Base-by-base conservation (phyloP, 331 rosid genomes). In the Malus hybrid region DNA sequence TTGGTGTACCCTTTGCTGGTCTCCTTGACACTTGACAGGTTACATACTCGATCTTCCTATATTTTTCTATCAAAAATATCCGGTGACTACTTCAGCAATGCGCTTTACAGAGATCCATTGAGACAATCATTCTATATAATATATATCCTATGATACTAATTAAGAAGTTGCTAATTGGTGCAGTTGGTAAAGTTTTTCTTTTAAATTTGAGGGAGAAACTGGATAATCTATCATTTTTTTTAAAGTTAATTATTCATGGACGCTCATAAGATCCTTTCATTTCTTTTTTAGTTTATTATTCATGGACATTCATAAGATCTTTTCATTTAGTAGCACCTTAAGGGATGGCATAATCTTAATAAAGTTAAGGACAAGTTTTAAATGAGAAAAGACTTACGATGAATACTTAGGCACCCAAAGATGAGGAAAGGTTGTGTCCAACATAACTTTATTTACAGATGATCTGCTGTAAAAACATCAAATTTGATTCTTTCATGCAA, bases 1-100 rank as follows among this genome's bases (percentile, higher is more conserved):
- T 55, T 5, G 29, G 24, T 12, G 16, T 22, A 3, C 10, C 24
- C 20, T 29, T 42, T 42, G 48, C 52, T 19, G 65, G 65, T 55
- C 65, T 52, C 75, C 75, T 22, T 71, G 34, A 73, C 56, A 73
- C 65, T 22, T 33, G 55, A 73, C 56, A 73, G 19, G 39, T 72
- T 59, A 59, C 56, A 72, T 55, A 31, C 66, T 20, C 75, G 20
- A 14, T 52, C 67, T 18, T 20, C 20, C 59, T 54, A 34, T 56
- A 42, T 32, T 57, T 71, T 72, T 57, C 54, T 62, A 54, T 0
- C 48, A 10, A 29, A 54, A 16, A 46, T 15, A 27, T 48, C 36
- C 36, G 13, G 13, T 22, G 61, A 55, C 72, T 39, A 10, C 54
- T 32, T 55, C 52, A 31, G 33, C 55, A 16, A 27, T 72, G 76